These are phyloP conservation scores for Fusarium napiforme DNA, from an alignment of 2,329 filamentous ascomycete genomes.

Conservation along the genomic window DNA sequence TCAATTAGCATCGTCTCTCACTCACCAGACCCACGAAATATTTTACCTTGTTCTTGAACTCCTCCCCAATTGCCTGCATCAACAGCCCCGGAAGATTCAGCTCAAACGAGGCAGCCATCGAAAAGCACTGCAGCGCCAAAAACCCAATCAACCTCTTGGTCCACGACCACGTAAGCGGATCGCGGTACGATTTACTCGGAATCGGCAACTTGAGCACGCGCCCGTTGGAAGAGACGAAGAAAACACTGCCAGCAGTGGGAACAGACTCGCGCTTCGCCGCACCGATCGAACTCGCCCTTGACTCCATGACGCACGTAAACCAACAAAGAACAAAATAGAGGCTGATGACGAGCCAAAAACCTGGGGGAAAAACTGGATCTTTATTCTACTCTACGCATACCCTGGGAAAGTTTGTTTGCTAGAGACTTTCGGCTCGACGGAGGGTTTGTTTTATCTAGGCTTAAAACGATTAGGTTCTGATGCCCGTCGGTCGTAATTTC, in stretches of 20 bases:
- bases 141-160: slow-evolving; percentile 19
- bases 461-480: background rate
- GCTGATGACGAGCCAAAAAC: background rate
- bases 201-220: slow-evolving; percentile 32
- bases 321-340: background rate
- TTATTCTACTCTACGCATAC: background rate
- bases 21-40: no score
- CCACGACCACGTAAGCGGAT: slow-evolving; percentile 34
- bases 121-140: slow-evolving; percentile 13
- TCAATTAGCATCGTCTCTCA: fast-evolving
- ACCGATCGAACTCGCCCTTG: background rate
- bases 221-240: slow-evolving; percentile 35
- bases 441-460: background rate
- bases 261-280: slow-evolving; percentile 12
- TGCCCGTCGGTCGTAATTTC: background rate
- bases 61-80: background rate
- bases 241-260: slow-evolving; percentile 40
- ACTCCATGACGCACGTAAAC: background rate
- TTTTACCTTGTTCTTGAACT: slow-evolving; percentile 9
- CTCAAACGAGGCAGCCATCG: slow-evolving; percentile 9
- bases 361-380: background rate
- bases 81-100: slow-evolving; percentile 24
- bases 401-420: background rate
- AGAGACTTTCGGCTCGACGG: background rate
- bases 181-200: slow-evolving; percentile 26